These are phyloP conservation scores for Leucosporidium creatinivorum DNA, from an alignment of 768 basidiomycete genomes.

Conservation along the genomic window DNA sequence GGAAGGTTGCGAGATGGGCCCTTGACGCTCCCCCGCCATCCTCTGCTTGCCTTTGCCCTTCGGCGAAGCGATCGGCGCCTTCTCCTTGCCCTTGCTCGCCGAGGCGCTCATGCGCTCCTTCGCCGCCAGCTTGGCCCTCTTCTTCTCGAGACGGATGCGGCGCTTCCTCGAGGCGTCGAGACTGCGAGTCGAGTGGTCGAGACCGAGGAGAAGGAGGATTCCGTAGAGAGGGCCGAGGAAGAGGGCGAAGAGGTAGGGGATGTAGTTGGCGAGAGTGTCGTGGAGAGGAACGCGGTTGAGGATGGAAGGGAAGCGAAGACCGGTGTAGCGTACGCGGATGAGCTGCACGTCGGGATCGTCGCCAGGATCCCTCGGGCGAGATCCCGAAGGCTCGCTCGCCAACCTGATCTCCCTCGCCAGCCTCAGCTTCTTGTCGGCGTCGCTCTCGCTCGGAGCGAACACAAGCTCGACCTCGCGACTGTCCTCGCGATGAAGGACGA, in stretches of 20 bases:
- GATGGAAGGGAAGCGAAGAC: not conserved
- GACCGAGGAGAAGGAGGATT: conserved; percentile 3
- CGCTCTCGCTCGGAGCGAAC: not conserved
- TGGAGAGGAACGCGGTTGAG: not conserved
- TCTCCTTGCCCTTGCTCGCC: not conserved
- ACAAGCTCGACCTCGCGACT: conserved; percentile 3
- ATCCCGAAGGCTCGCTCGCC: not conserved
- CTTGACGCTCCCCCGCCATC: not conserved
- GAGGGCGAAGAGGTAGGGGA: not conserved
- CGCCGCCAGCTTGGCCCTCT: too few species aligned
- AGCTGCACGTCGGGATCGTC: not conserved
- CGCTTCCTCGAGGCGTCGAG: not conserved
- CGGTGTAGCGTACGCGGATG: not conserved
- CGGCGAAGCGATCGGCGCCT: not conserved
- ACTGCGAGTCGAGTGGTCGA: not conserved
- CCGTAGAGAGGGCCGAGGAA: not conserved
- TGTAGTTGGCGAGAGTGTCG: not conserved
- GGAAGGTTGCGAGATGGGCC: not conserved
- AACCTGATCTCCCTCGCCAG: not conserved
- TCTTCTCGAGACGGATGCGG: not conserved
- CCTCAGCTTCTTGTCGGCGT: too few species aligned
- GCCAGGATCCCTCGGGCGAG: not conserved
- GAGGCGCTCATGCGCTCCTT: not conserved
- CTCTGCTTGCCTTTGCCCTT: not conserved
- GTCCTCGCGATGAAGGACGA: too few species aligned